A percentile compares a stretch with the other conserved stretches of the same genome.
Evolutionary conservation across 345 rosid genomes (phyloP).

Genomic region (Laguncularia racemosa): DNA sequence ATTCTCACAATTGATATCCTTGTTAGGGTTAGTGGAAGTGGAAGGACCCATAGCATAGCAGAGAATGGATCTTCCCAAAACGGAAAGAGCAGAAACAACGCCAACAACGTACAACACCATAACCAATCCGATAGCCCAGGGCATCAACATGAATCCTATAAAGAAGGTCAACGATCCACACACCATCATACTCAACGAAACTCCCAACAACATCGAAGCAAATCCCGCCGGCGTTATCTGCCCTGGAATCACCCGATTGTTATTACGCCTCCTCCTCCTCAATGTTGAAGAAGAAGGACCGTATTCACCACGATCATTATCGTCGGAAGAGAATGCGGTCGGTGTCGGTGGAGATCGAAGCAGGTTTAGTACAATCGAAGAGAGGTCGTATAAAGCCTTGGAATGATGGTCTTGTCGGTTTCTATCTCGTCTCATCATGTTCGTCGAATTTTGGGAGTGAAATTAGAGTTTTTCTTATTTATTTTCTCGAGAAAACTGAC

Average conservation of each 20-base stretch:
- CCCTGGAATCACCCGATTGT: constrained; percentile 2
- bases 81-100: constrained; percentile 57
- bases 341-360: constrained; percentile 66
- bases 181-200: constrained; percentile 70
- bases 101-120: constrained; percentile 76
- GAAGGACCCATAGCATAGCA: constrained; percentile 44
- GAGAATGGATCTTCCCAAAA: constrained; percentile 55
- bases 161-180: constrained; percentile 95
- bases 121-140: constrained; percentile 78
- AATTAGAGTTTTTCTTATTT: too few relatives aligned
- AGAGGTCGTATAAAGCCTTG: constrained; percentile 54
- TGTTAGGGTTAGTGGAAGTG: constrained; percentile 26
- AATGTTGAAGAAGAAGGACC: constrained; percentile 3
- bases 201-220: constrained; percentile 74
- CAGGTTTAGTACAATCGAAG: constrained; percentile 49
- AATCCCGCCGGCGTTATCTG: constrained; percentile 81
- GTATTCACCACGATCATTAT: constrained; percentile 7
- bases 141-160: constrained; percentile 87
- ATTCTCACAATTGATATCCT: constrained; percentile 42
- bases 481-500: constrained; percentile 5
- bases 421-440: constrained; percentile 30
- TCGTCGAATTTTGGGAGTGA: too few relatives aligned
- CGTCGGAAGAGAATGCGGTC: constrained; percentile 28
- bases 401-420: constrained; percentile 49
- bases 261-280: constrained; percentile 3